Base-by-base conservation (phyloP, 306 rosid genomes). In the Malus sylvestris region DNA sequence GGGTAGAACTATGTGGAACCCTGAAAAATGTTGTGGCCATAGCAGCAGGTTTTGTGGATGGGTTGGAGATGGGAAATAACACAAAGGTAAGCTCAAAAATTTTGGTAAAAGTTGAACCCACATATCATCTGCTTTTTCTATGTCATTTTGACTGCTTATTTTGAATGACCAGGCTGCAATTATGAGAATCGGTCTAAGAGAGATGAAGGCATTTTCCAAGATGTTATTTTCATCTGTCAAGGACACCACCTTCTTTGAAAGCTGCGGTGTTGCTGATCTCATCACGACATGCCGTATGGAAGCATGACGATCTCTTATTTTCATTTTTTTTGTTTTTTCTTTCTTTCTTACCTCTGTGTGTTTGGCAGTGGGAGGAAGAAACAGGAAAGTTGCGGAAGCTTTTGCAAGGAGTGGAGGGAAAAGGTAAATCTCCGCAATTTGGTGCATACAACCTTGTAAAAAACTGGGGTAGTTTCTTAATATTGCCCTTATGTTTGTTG, bases 31-130 rank as follows among this genome's bases (percentile, higher is more conserved):
- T 91, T 71, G 98, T 93, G 70, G 97, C 98, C 78, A 82, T 88
- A 83, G 98, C 91, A 58, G 93, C 97, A 88, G 98, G 98, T 85
- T 90, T 91, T 81, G 96, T 91, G 79, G 98, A 93, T 81, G 98
- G 98, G 64, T 82, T 93, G 96, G 94, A 86, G 80, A 93, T 93
- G 98, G 97, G 97, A 84, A 90, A 93, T 74, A 93, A 93, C 83
- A 90, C 98, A 18, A 93, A 91, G 89, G 98, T 91, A 80, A 82
- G 83, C 67, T 62, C 27, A 25, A 25, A 60, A 12, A 66, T 74
- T 78, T 51, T 15, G 38, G 73, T 29, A 62, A 57, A 32, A 18
- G 59, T 74, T 51, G 15, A 40, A 52, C 22, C n/a, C 44, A 6
- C 35, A 12, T 42, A 57, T 72, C 55, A 25, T n/a, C 57, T 53